Percentiles rank a stretch among this genome's conserved stretches.
Conservation (phyloP, 2,329 filamentous ascomycete species). For the Rhinocladiella mackenziei region DNA sequence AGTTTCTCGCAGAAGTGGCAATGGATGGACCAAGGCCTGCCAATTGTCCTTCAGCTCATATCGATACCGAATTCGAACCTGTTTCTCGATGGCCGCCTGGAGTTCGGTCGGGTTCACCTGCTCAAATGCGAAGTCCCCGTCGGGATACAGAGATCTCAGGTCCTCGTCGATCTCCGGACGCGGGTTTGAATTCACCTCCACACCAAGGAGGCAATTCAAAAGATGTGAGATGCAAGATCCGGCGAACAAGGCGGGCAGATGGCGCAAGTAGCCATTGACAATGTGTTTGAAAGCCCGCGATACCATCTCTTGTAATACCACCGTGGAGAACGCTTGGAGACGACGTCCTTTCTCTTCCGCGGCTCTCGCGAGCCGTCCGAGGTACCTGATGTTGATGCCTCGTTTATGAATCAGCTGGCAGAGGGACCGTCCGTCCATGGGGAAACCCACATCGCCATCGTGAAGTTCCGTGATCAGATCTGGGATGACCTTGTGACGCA, state of each 20-base stretch:
- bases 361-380: slow-evolving; percentile 75
- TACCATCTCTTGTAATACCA: slow-evolving; percentile 88
- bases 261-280: slow-evolving; percentile 71
- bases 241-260: slow-evolving; percentile 75
- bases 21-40: slow-evolving; percentile 62
- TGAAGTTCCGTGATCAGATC: slow-evolving; percentile 79
- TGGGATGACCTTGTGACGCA: slow-evolving; percentile 75
- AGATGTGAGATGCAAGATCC: slow-evolving; percentile 77
- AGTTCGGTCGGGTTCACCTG: slow-evolving; percentile 70
- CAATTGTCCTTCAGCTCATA: slow-evolving; percentile 68
- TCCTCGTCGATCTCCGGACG: slow-evolving; percentile 70
- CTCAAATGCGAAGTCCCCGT: slow-evolving; percentile 78
- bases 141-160: slow-evolving; percentile 71
- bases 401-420: slow-evolving; percentile 88
- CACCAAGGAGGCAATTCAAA: slow-evolving; percentile 86
- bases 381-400: slow-evolving; percentile 92
- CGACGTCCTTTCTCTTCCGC: slow-evolving; percentile 65
- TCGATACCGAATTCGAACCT: slow-evolving; percentile 71
- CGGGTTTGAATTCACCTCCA: slow-evolving; percentile 70
- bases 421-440: slow-evolving; percentile 94
- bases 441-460: slow-evolving; percentile 91
- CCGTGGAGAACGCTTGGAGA: slow-evolving; percentile 69
- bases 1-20: slow-evolving; percentile 86
- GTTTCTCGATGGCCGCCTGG: slow-evolving; percentile 63
- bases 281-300: slow-evolving; percentile 95